Percentiles rank a stretch among this genome's conserved stretches.
Evolutionary conservation across 2,329 filamentous ascomycete species (phyloP).

Genomic region (Epichloe scottii): DNA sequence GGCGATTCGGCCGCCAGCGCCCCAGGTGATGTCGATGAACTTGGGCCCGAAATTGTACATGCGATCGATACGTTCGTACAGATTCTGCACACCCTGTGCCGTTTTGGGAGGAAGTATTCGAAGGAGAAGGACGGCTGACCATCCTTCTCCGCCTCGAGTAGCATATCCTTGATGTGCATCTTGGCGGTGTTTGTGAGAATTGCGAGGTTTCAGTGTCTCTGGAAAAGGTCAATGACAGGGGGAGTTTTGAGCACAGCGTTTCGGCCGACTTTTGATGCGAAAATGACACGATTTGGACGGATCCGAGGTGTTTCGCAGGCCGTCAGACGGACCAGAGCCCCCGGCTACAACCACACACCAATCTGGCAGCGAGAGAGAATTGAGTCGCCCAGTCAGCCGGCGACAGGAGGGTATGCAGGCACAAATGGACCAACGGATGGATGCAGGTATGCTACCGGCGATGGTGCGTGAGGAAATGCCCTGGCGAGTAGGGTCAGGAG

Average conservation of each 20-base stretch:
- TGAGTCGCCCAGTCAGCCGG: background rate
- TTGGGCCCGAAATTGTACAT: constrained; percentile 91
- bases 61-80: constrained; percentile 98
- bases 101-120: constrained; percentile 98
- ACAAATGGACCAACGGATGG: background rate
- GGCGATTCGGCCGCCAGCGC: constrained; percentile 81
- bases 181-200: constrained; percentile 22
- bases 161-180: constrained; percentile 95
- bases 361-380: background rate
- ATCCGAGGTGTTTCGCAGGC: background rate
- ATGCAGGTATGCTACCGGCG: no score
- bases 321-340: background rate
- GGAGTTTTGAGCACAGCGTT: background rate
- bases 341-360: background rate
- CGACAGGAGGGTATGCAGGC: background rate
- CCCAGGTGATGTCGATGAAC: constrained; percentile 98
- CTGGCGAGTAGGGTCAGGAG: background rate
- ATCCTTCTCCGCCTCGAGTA: constrained; percentile 66
- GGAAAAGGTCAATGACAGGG: no score
- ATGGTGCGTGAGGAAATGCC: background rate
- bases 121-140: constrained; percentile 89
- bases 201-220: background rate
- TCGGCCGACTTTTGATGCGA: background rate
- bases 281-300: background rate
- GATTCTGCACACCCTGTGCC: constrained; percentile 91